Conservation (phyloP, 2,329 filamentous ascomycete species). For the Sporothrix sp. region DNA sequence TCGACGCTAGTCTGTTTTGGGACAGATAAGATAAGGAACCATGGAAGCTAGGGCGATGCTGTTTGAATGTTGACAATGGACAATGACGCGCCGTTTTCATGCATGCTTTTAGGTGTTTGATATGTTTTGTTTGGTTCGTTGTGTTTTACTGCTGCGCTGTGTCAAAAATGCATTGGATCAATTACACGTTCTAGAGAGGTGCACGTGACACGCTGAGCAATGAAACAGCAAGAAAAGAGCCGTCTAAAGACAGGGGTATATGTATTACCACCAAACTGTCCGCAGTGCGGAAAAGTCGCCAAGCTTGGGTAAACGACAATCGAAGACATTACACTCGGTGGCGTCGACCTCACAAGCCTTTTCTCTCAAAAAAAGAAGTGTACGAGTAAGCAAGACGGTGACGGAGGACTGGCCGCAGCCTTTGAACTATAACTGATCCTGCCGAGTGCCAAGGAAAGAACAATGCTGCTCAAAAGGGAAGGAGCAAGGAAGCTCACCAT, state of each 20-base stretch:
- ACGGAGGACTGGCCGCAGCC: not conserved
- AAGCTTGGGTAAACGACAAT: not conserved
- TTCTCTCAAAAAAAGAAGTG: not conserved
- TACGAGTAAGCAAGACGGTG: not conserved
- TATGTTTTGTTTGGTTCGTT: not conserved
- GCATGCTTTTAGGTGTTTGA: not conserved
- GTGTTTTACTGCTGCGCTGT: too few relatives aligned
- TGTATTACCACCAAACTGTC: too few relatives aligned
- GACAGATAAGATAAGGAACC: slow-evolving; percentile 16
- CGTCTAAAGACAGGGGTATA: too few relatives aligned
- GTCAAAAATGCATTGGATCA: too few relatives aligned
- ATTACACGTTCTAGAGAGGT: too few relatives aligned
- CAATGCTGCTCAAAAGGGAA: not conserved
- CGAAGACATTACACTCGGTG: not conserved
- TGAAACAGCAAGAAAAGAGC: too few relatives aligned
- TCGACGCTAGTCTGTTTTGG: slow-evolving; percentile 14
- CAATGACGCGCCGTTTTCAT: slow-evolving; percentile 2
- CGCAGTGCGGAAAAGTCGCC: too few relatives aligned
- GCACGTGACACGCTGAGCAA: too few relatives aligned
- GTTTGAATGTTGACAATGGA: not conserved
- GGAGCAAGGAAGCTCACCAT: not conserved
- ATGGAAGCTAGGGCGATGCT: not conserved
- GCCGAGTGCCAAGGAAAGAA: slow-evolving; percentile 7
- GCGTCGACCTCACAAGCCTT: too few relatives aligned
- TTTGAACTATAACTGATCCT: too few relatives aligned